Percentiles rank a stretch among this genome's conserved stretches.
phyloP scores from a whole-genome alignment of 2,329 filamentous ascomycete species.

The Amesomyces nigricolor region DNA sequence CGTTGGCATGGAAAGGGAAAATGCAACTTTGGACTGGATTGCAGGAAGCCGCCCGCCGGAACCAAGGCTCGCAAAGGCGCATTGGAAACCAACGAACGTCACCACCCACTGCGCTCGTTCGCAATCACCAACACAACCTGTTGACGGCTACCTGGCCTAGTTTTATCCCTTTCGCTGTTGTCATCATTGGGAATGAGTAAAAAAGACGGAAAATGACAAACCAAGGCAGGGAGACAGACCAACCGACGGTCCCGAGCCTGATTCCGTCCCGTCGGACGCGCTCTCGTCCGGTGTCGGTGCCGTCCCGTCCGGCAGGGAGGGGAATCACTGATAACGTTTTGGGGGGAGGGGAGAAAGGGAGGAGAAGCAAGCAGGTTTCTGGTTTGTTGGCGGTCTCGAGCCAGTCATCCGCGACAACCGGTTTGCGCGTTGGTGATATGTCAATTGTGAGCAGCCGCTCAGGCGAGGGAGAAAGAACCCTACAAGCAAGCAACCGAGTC shows the following conservation, averaged over 20 bases:
- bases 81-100: no score
- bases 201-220: no score
- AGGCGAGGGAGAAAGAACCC: neutral
- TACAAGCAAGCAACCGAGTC: slow-evolving; percentile 11
- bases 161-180: no score
- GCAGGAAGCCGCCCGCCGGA: neutral
- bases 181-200: no score
- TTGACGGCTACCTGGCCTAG: neutral
- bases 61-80: neutral
- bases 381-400: neutral
- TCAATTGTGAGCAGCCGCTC: slow-evolving; percentile 6
- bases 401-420: neutral
- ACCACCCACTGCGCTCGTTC: no score
- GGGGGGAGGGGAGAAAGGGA: neutral
- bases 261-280: neutral
- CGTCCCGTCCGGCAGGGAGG: no score
- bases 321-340: neutral
- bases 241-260: neutral
- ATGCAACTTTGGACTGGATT: neutral
- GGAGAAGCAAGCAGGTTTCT: slow-evolving; percentile 1
- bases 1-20: slow-evolving; percentile 1
- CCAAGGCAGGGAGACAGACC: neutral
- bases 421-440: slow-evolving; percentile 16
- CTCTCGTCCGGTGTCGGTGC: neutral
- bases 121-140: neutral